Base-by-base conservation (phyloP, 2,329 filamentous ascomycete species). In the Fusarium nanum region DNA sequence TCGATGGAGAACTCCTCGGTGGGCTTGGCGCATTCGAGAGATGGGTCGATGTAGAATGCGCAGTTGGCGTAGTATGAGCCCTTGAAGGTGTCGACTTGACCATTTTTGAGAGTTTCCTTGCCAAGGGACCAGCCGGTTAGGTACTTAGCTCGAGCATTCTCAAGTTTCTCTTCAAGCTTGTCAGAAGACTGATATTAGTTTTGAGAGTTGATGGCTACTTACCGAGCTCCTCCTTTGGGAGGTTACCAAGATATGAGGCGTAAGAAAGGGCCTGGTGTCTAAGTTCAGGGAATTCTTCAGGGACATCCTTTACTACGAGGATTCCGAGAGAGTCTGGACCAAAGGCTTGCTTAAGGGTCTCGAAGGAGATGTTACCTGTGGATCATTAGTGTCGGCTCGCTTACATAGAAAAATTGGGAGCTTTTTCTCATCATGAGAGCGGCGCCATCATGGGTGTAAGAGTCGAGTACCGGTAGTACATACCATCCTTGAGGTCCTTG, bases 241-340 rank as follows among this genome's bases (percentile, higher is more conserved):
- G 85, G 69, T 94, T 94, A 34, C 93, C 96, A 41, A 98, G 88
- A 77, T 97, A 96, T 0, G 93, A 97, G 6, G 94, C 90, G 78
- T 96, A 96, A 1, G 93, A 96, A 9, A 99, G 86, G 4, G 97
- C 87, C 64, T 87, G 87, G 63, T 87, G 87, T 65, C 96, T 88
- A 45, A 98, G 83, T n/a, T 86, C 81, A 16, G 86, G 80, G 75
- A 97, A 99, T 55, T 88, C 84, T 8, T 85, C 68, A 0, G 94
- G 93, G 0, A 98, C 88, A 77, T 94, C 93, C 77, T 92, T 93
- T 49, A 99, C 94, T n/a, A 98, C 84, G 58, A 99, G 91, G 55
- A 99, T 97, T 0, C 96, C 96, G 14, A 98, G 84, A 4, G 94
- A 97, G 27, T 92, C 89, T 3, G 94, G 93, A 0, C 96, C 96